Base-by-base conservation (phyloP, 352 stramenopile species). In the Phytophthora palmivora region DNA sequence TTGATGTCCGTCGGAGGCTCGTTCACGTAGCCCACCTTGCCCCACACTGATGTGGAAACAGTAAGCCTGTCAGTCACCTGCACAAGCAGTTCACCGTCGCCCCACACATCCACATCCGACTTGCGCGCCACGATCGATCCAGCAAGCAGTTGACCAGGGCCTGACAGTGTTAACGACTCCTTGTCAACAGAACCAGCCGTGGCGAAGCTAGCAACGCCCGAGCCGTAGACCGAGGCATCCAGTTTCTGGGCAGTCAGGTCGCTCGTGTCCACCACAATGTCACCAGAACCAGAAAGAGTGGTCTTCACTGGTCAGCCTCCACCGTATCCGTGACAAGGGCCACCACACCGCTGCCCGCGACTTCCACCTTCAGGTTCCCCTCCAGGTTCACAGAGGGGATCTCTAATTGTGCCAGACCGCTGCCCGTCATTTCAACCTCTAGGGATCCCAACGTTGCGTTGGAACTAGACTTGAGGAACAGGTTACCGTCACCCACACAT, bases 21-120 rank as follows among this genome's bases (percentile, higher is more conserved):
- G 24, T 79, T 79, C 14, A 82, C 63, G 60, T 85, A 88, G 56
- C 70, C 77, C 19, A 88, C 74, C 49, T 77, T 65, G 21, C 76
- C 79, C 59, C 74, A 84, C 24, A 84, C 79, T 14, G 74, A 83
- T 22, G 74, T 76, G 11, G 72, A 78, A 15, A 79, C 70, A 34
- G 74, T 78, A 37, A 88, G 61, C 53, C 76, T 79, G 59, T 79
- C 62, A 1, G 55, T 76, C 22, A 74, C 72, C 53, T 86, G 76
- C 32, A 88, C 76, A 33, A 82, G 61, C 45, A 79, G 58, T 19
- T 83, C 61, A 11, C 77, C 75, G 22, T 68, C 59, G 19, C 79
- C 79, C 70, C 70, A 84, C 22, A 89, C 70, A 19, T 80, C 66
- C 18, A 81, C 75, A 12, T 59, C 63, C 18, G 77, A 65, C 41